A percentile compares a stretch with the other conserved stretches of the same genome.
phyloP scores from a whole-genome alignment of 371 early-diverging fungal genomes.

The Mucor mucedo region DNA sequence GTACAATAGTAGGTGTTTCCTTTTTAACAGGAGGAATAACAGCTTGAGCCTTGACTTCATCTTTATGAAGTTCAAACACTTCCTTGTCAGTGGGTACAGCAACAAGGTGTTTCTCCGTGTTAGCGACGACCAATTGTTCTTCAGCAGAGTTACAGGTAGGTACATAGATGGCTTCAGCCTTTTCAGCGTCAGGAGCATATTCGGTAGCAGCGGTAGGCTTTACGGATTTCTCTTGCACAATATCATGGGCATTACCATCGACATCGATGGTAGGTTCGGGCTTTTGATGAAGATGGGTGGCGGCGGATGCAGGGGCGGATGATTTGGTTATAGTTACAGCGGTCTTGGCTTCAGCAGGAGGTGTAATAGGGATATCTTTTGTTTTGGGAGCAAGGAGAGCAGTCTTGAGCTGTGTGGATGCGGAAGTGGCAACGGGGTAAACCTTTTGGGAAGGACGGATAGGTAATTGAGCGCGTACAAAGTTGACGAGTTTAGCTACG shows the following conservation, averaged over 20 bases:
- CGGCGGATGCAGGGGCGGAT: background rate
- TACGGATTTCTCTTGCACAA: constrained; percentile 1
- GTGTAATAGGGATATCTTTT: background rate
- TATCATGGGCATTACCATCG: constrained; percentile 2
- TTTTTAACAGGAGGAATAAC: background rate
- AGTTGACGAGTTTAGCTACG: background rate
- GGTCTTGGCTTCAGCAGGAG: background rate
- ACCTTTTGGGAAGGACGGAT: background rate
- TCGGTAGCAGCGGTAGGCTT: background rate
- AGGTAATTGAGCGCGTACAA: background rate
- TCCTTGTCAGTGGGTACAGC: constrained; percentile 8
- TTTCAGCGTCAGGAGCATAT: constrained; percentile 4
- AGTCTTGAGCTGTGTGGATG: background rate
- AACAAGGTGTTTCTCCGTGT: constrained; percentile 8
- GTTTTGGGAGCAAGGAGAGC: background rate
- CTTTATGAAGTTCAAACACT: constrained; percentile 8
- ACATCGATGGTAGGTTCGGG: constrained; percentile 1
- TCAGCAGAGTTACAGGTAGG: constrained; percentile 11
- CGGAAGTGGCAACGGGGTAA: background rate
- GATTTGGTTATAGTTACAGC: background rate
- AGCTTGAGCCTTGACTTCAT: background rate
- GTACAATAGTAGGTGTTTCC: background rate
- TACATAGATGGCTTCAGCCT: constrained; percentile 9
- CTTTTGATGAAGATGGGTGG: background rate
- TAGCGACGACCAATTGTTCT: constrained; percentile 8